phyloP scores from a whole-genome alignment of 139 green algal species.

The Protoeuglena noctilucae region DNA sequence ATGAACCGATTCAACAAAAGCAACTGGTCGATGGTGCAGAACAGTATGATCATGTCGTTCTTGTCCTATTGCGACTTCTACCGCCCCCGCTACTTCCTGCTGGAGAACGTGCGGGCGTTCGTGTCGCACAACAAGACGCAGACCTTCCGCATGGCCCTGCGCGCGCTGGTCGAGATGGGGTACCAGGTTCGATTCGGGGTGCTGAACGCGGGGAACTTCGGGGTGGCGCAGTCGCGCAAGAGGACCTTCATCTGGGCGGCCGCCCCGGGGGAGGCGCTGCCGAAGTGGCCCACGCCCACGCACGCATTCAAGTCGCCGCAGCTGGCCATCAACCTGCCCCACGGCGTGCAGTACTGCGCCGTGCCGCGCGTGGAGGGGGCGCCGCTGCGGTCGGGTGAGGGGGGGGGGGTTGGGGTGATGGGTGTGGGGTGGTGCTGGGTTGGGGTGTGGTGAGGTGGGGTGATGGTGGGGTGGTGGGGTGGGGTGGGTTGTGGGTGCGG shows the following conservation, averaged over 20 bases:
- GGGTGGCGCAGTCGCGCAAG: slow-evolving; percentile 85
- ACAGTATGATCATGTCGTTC: slow-evolving; percentile 91
- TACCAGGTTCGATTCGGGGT: slow-evolving; percentile 97
- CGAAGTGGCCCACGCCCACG: slow-evolving; percentile 64
- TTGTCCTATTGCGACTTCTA: slow-evolving; percentile 85
- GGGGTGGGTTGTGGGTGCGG: not conserved
- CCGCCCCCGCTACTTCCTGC: slow-evolving; percentile 80
- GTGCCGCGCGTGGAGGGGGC: slow-evolving; percentile 44
- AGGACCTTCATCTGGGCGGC: slow-evolving; percentile 90
- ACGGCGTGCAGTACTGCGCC: slow-evolving; percentile 36
- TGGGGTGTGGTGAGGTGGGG: not conserved
- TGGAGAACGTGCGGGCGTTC: slow-evolving; percentile 97
- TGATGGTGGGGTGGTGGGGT: no score
- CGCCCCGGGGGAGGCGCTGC: slow-evolving; percentile 57
- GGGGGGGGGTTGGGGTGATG: not conserved
- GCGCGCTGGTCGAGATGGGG: slow-evolving; percentile 84
- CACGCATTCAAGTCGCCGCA: slow-evolving; percentile 76
- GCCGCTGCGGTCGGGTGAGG: slow-evolving; percentile 58
- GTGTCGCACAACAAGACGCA: slow-evolving; percentile 84
- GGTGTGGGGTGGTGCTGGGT: no score
- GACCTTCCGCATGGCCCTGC: slow-evolving; percentile 81
- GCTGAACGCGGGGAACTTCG: slow-evolving; percentile 89
- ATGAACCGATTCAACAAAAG: slow-evolving; percentile 99
- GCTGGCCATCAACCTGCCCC: slow-evolving; percentile 8
- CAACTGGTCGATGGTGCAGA: slow-evolving; percentile 89